Conservation (phyloP, 2,329 filamentous ascomycete genomes). For the Rutstroemia sydowiana region DNA sequence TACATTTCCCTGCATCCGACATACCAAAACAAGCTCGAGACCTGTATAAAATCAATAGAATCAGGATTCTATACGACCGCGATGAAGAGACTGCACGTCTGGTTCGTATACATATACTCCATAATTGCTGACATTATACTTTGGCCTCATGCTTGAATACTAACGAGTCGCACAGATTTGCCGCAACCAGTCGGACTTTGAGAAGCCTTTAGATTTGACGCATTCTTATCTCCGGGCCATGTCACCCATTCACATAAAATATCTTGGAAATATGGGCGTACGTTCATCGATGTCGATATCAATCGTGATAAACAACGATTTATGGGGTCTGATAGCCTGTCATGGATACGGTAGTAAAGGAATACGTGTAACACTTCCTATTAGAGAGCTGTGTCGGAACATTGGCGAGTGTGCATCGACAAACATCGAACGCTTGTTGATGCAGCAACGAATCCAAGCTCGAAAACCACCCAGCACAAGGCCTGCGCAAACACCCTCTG, state of each 20-base stretch:
- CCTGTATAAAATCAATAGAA: slow-evolving; percentile 85
- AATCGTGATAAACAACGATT: slow-evolving; percentile 74
- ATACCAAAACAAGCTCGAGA: slow-evolving; percentile 82
- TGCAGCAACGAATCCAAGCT: slow-evolving; percentile 11
- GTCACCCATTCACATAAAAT: slow-evolving; percentile 85
- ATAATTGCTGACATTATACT: neutral
- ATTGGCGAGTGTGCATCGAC: slow-evolving; percentile 45
- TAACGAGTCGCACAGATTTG: slow-evolving; percentile 46
- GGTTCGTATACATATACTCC: slow-evolving; percentile 9
- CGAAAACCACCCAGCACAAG: slow-evolving; percentile 11
- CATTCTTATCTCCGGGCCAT: slow-evolving; percentile 76
- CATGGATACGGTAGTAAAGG: slow-evolving; percentile 71
- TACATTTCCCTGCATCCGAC: slow-evolving; percentile 60
- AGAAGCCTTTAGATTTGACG: slow-evolving; percentile 64
- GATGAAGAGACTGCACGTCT: slow-evolving; percentile 73
- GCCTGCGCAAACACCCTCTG: slow-evolving; percentile 13
- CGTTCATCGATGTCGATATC: slow-evolving; percentile 92
- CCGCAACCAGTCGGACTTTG: slow-evolving; percentile 63
- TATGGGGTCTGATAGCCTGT: slow-evolving; percentile 85
- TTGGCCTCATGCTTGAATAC: no score
- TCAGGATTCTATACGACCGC: slow-evolving; percentile 78
- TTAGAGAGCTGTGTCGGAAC: slow-evolving; percentile 72
- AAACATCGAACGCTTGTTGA: slow-evolving; percentile 16
- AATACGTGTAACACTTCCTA: slow-evolving; percentile 31
- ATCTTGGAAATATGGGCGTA: slow-evolving; percentile 80